Percentiles rank a stretch among this genome's conserved stretches.
Evolutionary conservation across 2,329 filamentous ascomycete species (phyloP).

Genomic region (Elsinoe batatas): DNA sequence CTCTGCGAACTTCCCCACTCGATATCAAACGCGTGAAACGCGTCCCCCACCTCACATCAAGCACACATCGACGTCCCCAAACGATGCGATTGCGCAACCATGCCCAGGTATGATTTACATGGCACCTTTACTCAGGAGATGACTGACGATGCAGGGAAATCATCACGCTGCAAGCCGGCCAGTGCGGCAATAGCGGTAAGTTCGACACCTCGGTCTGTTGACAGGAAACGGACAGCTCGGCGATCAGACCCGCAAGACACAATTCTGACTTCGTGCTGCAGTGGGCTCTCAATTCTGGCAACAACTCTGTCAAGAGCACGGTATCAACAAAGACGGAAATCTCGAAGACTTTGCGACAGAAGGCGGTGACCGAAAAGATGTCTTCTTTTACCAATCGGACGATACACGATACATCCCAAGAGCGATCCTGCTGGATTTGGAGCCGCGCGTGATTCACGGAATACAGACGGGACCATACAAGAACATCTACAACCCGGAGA

Average conservation of each 20-base stretch:
- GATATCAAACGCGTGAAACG: neutral
- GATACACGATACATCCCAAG: conserved; percentile 96
- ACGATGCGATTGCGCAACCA: conserved; percentile 11
- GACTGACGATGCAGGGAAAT: conserved; percentile 62
- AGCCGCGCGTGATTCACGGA: conserved; percentile 82
- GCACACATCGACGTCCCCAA: neutral
- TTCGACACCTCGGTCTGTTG: conserved; percentile 23
- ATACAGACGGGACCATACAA: conserved; percentile 92
- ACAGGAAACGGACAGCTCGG: neutral
- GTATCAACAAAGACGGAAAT: conserved; percentile 94
- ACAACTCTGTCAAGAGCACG: conserved; percentile 94
- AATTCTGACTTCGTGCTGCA: conserved; percentile 29
- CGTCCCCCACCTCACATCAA: neutral
- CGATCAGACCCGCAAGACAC: neutral
- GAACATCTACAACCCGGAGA: conserved; percentile 99
- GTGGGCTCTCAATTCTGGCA: conserved; percentile 99
- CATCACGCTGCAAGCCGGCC: conserved; percentile 96
- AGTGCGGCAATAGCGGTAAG: conserved; percentile 98
- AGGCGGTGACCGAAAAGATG: conserved; percentile 94
- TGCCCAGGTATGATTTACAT: conserved; percentile 10
- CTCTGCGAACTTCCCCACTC: neutral
- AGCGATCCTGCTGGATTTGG: conserved; percentile 88
- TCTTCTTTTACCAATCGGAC: conserved; percentile 99
- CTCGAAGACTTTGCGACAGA: conserved; percentile 96
- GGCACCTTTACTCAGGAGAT: neutral